Evolutionary conservation across 805 yeast species (phyloP).

Genomic region (Ogataea nonfermentans): DNA sequence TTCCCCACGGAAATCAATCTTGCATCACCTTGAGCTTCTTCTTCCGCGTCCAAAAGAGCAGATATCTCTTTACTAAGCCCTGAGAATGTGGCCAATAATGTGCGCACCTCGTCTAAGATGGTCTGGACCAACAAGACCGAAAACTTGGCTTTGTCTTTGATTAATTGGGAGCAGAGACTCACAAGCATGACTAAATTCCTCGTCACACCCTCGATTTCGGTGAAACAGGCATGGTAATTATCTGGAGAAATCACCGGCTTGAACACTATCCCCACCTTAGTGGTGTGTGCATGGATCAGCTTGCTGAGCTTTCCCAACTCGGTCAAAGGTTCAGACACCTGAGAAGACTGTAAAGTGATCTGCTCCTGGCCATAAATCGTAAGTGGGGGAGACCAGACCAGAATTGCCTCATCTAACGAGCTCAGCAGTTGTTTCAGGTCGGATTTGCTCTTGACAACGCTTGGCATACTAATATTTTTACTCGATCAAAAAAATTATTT

Average conservation of each 20-base stretch:
- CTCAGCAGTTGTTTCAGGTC: slow-evolving; percentile 18
- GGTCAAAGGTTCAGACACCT: slow-evolving; percentile 43
- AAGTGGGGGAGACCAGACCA: slow-evolving; percentile 20
- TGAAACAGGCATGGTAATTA: slow-evolving; percentile 44
- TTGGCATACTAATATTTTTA: slow-evolving; percentile 4
- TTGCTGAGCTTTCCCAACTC: slow-evolving; percentile 61
- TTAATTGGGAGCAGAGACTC: slow-evolving; percentile 44
- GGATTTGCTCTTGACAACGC: slow-evolving; percentile 13
- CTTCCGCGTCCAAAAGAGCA: slow-evolving; percentile 11
- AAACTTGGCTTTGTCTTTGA: slow-evolving; percentile 34
- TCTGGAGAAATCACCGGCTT: slow-evolving; percentile 51
- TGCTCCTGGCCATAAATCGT: neutral
- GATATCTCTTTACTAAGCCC: slow-evolving; percentile 21
- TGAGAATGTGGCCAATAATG: slow-evolving; percentile 17
- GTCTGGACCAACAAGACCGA: slow-evolving; percentile 32
- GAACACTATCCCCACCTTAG: slow-evolving; percentile 72
- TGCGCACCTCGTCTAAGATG: slow-evolving; percentile 27
- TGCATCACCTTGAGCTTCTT: slow-evolving; percentile 23
- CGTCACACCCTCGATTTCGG: slow-evolving; percentile 46
- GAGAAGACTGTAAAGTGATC: slow-evolving; percentile 17
- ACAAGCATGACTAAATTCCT: slow-evolving; percentile 44
- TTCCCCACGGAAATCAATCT: slow-evolving; percentile 63
- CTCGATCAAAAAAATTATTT: slow-evolving; percentile 1
- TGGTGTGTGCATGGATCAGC: slow-evolving; percentile 69
- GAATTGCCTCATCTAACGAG: slow-evolving; percentile 21